These are phyloP conservation scores for Aquilaria malaccensis DNA, from an alignment of 345 rosid species.

Conservation along the genomic window DNA sequence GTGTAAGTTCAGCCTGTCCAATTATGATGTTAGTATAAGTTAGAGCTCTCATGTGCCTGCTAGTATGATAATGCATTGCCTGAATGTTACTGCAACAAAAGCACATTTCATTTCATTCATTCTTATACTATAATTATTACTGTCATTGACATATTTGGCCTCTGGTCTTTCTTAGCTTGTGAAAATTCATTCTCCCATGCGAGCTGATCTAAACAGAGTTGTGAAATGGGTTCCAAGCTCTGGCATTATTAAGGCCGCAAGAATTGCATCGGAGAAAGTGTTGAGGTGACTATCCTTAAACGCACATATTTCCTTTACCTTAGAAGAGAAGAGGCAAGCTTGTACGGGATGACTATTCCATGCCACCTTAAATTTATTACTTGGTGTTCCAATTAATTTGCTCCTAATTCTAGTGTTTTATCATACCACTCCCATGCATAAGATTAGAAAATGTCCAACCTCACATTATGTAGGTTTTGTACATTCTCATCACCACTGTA, in stretches of 20 bases:
- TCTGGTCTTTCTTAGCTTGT: slow-evolving; percentile 48
- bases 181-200: slow-evolving; percentile 94
- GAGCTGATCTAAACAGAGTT: slow-evolving; percentile 61
- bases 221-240: slow-evolving; percentile 71
- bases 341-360: too few species aligned
- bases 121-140: slow-evolving; percentile 4
- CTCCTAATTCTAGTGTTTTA: too few species aligned
- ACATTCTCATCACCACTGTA: too few species aligned
- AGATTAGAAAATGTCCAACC: too few species aligned
- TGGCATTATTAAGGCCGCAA: slow-evolving; percentile 59
- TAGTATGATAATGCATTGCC: neutral
- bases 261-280: slow-evolving; percentile 79
- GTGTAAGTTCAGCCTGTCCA: slow-evolving; percentile 41
- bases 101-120: neutral
- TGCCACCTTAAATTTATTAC: too few species aligned
- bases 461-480: too few species aligned
- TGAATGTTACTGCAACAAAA: neutral
- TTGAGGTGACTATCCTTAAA: slow-evolving; percentile 41
- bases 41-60: neutral
- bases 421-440: too few species aligned
- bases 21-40: neutral
- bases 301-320: neutral
- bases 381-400: too few species aligned
- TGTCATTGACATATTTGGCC: slow-evolving; percentile 13
- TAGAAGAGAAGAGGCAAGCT: neutral